A percentile compares a stretch with the other conserved stretches of the same genome.
phyloP scores from a whole-genome alignment of 2,329 filamentous ascomycete genomes.

The Trichoderma cornu-damae region DNA sequence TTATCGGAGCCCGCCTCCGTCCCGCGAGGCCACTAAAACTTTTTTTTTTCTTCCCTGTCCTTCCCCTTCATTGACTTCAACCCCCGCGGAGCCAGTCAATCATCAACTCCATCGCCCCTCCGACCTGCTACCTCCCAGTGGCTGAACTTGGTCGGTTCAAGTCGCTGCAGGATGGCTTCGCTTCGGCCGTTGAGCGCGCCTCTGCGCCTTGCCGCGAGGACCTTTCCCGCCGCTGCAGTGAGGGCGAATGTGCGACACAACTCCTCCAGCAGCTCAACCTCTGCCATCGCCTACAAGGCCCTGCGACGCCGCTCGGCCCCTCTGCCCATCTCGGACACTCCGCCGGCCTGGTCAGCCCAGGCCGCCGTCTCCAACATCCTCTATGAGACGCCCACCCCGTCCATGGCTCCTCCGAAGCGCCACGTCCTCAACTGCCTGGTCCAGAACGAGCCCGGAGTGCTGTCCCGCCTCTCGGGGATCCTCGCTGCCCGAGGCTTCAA shows the following conservation, averaged over 20 bases:
- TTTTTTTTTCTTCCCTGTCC: slow-evolving; percentile 9
- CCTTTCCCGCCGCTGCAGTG: slow-evolving; percentile 23
- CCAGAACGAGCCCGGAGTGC: slow-evolving; percentile 96
- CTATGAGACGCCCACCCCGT: slow-evolving; percentile 91
- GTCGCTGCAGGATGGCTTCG: slow-evolving; percentile 39
- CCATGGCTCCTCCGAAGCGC: slow-evolving; percentile 77
- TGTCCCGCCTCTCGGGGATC: slow-evolving; percentile 94
- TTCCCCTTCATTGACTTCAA: slow-evolving; percentile 1
- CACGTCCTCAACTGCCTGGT: slow-evolving; percentile 98
- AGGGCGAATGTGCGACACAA: slow-evolving; percentile 31
- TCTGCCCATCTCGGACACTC: slow-evolving; percentile 69
- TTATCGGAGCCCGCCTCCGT: slow-evolving; percentile 20
- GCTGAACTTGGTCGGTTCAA: background rate
- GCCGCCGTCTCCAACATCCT: slow-evolving; percentile 97
- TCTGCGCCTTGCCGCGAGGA: slow-evolving; percentile 34
- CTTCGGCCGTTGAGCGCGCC: slow-evolving; percentile 40
- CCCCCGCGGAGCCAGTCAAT: background rate
- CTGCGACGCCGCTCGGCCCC: slow-evolving; percentile 85
- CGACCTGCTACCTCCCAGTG: background rate
- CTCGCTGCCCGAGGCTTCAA: slow-evolving; percentile 96
- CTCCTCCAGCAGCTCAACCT: slow-evolving; percentile 67
- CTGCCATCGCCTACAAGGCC: slow-evolving; percentile 94
- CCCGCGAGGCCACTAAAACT: slow-evolving; percentile 11
- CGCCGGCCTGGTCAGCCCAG: slow-evolving; percentile 80
- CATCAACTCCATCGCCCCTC: background rate